Conservation (phyloP, 345 rosid genomes). For the Combretum micranthum region DNA sequence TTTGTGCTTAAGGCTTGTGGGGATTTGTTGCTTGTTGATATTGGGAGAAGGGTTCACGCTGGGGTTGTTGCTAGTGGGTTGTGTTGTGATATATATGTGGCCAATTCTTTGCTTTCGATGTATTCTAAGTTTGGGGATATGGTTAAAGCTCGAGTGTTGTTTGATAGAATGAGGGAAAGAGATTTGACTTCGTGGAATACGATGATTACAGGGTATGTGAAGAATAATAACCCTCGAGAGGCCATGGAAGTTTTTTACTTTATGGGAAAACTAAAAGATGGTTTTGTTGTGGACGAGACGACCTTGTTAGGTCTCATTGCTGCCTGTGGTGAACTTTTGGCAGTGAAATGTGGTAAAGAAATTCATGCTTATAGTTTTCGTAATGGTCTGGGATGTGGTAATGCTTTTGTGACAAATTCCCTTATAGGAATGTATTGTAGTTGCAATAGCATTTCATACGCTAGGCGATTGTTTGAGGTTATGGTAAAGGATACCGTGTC, state of each 20-base stretch:
- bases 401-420: constrained; percentile 15
- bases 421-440: constrained; percentile 19
- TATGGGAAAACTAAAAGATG: constrained; percentile 9
- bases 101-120: constrained; percentile 18
- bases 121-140: constrained; percentile 9
- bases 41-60: constrained; percentile 16
- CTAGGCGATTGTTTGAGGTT: constrained; percentile 18
- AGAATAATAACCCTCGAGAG: constrained; percentile 9
- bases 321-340: constrained; percentile 10
- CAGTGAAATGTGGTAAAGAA: constrained; percentile 13
- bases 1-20: constrained; percentile 24
- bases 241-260: constrained; percentile 5
- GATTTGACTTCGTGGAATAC: constrained; percentile 24
- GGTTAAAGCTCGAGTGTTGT: constrained; percentile 8
- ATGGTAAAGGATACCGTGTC: constrained; percentile 11
- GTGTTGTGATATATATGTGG: constrained; percentile 11
- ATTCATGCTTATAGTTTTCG: constrained; percentile 15
- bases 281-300: constrained; percentile 8
- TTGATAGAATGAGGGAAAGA: constrained; percentile 21
- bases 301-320: constrained; percentile 17
- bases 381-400: background rate
- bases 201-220: constrained; percentile 15
- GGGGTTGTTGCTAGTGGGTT: constrained; percentile 15
- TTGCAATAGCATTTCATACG: constrained; percentile 11
- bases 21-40: constrained; percentile 7